Evolutionary conservation across 495 filamentous ascomycete genomes (phyloP), one percentile per base, ranked within the genome.

Genomic region (Aspergillus taichungensis): DNA sequence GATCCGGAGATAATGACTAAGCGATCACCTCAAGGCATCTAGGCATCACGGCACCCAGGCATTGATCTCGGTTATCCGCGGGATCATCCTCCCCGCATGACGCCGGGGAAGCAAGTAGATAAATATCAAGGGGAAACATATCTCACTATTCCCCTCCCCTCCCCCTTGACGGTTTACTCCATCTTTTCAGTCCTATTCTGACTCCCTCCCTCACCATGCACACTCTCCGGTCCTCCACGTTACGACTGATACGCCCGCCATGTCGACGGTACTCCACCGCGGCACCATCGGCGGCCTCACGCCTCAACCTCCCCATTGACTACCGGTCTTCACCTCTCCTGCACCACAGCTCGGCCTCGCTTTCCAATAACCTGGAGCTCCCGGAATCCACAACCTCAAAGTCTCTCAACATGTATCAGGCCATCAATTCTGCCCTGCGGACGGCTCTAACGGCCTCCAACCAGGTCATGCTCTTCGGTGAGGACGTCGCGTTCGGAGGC

Each of bases 401-500:
- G 53, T 80, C 85, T 34, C 80, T 94, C 73, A 97, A 95, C 63
- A 75, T 94, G 42, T 95, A 88, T 72, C 84, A 92, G 59, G 83
- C 92, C 14, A 80, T 98, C 68, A 96, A 96, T 64, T 80, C 87
- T 56, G 91, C 91, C 10, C 71, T 98, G 8, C 74, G 83, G 29
- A 84, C 79, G 34, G 85, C 92, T 30, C 75, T 98, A n/a, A 74
- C 82, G 9, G 77, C 82, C 11, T 90, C 95, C 51, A 85, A 91
- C 45, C 82, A 83, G 13, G 88, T 94, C 18, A 69, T 95, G 34
- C 76, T 98, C 30, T 98, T 98, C 50, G 92, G 92, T 37, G 92
- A 98, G 69, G 92, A 98, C 61, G 87, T 98, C 14, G 85, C 91
- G 31, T 98, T 98, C 53, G 92, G 92, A 10, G 92, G 92, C 27